A percentile compares a stretch with the other conserved stretches of the same genome.
phyloP scores from a whole-genome alignment of 1,139 yeast genomes.

The Arxiozyma slooffiae region DNA sequence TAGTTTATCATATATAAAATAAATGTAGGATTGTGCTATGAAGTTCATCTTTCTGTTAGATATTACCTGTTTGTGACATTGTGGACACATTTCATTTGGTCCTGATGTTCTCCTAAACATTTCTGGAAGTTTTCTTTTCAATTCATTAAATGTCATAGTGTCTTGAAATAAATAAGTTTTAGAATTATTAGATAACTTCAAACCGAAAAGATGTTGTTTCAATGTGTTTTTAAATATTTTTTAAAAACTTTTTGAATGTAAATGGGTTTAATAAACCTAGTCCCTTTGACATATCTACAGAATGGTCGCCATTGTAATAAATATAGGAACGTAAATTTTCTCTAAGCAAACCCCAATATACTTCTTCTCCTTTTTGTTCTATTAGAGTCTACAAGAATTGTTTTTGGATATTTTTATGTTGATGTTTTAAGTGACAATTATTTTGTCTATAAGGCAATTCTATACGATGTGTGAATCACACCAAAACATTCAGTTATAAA shows the following conservation, averaged over 20 bases:
- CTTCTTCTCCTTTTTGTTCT: not conserved
- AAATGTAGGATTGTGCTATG: not conserved
- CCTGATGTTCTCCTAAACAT: not conserved
- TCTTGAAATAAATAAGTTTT: not conserved
- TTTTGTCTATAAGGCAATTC: not conserved
- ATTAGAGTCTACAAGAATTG: not conserved
- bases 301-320: not conserved
- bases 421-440: conserved; percentile 14
- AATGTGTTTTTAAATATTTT: not conserved
- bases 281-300: not conserved
- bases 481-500: not conserved
- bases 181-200: not conserved
- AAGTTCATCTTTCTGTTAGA: not conserved
- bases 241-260: not conserved
- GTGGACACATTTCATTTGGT: conserved; percentile 13
- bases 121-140: not conserved
- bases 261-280: not conserved
- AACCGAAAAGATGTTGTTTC: not conserved
- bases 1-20: not conserved
- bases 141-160: not conserved
- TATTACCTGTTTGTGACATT: conserved; percentile 11
- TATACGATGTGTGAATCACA: not conserved
- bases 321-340: not conserved
- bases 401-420: conserved; percentile 9
- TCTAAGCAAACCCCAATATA: not conserved